Evolutionary conservation across 1,139 yeast species (phyloP).

Genomic region (Diutina pseudorugosa): DNA sequence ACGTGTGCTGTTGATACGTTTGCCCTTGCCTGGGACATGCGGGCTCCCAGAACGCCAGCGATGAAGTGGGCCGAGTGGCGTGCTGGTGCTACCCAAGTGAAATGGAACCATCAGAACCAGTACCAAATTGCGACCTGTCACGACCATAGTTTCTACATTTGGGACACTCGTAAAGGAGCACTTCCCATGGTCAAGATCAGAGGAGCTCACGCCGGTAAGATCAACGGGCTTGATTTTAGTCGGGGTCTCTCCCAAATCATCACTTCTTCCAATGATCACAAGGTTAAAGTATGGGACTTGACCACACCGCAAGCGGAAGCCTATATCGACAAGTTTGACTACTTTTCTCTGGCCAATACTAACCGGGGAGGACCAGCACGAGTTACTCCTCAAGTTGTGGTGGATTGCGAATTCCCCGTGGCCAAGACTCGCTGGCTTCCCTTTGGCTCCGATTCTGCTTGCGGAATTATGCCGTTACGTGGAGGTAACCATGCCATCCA

Average conservation of each 20-base stretch:
- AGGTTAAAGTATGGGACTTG: constrained; percentile 82
- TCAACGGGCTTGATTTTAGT: constrained; percentile 81
- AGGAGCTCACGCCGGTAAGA: constrained; percentile 66
- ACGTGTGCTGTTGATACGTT: constrained; percentile 89
- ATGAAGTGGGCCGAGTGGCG: constrained; percentile 84
- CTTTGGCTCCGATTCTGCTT: constrained; percentile 65
- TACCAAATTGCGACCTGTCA: constrained; percentile 77
- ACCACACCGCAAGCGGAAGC: constrained; percentile 9
- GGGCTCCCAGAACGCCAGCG: constrained; percentile 62
- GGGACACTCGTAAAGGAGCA: constrained; percentile 85
- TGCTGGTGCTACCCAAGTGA: constrained; percentile 90
- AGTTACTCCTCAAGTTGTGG: constrained; percentile 38
- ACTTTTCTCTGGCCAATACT: not conserved
- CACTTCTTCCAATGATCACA: constrained; percentile 76
- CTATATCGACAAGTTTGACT: not conserved
- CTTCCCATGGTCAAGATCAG: constrained; percentile 53
- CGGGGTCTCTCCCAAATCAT: constrained; percentile 48
- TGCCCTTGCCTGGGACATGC: constrained; percentile 82
- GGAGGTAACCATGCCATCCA: constrained; percentile 76
- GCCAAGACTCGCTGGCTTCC: constrained; percentile 84
- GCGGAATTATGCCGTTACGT: constrained; percentile 80
- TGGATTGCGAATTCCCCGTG: constrained; percentile 71
- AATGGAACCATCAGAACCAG: constrained; percentile 77
- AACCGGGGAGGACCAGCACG: not conserved
- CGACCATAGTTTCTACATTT: constrained; percentile 63